Evolutionary conservation across 2,329 filamentous ascomycete genomes (phyloP), one percentile per base, ranked within the genome.

Genomic region (Cladosporium oxysporum): DNA sequence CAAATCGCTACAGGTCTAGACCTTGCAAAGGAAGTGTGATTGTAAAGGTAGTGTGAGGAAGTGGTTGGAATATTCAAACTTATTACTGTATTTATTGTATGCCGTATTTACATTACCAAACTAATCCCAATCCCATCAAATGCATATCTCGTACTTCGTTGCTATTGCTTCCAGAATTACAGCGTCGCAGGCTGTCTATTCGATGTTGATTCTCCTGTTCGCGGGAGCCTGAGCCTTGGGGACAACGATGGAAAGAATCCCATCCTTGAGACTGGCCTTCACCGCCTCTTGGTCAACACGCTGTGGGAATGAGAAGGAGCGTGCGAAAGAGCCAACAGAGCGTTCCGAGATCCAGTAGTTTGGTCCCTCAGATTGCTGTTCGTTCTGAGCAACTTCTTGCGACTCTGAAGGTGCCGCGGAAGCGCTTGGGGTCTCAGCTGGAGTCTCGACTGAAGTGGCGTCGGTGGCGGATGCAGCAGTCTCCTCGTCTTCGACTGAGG

Each of bases 271-370:
- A 62, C 78, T 84, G 23, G 87, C 87, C 77, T 83, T 86, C 71
- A 88, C 86, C n/a, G 76, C 79, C 35, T 88, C 85, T 72, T 87
- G 85, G 69, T 88, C 82, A 60, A 89, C 83, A 35, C 82, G 79
- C 2, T 78, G 77, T 1, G 87, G 85, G 80, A 89, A 88, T 66
- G 77, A 80, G 76, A 89, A 88, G 58, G 79, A 81, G 71, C 87
- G 83, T 67, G 84, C 81, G 78, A 89, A 89, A 63, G 85, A 82
- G 69, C 87, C 87, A 14, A 87, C 79, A 0, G 81, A 82, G 70
- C 87, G 84, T 76, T 89, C 87, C 62, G 79, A 82, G 64, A 87
- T 81, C 91, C 91, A 94, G 83, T 88, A 93, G 58, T 47, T 68
- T 31, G 18, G 49, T 33, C 14, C 44, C 3, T 65, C 59, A 11